phyloP scores from a whole-genome alignment of 2,329 filamentous ascomycete genomes.

The Ophiostoma sp. region DNA sequence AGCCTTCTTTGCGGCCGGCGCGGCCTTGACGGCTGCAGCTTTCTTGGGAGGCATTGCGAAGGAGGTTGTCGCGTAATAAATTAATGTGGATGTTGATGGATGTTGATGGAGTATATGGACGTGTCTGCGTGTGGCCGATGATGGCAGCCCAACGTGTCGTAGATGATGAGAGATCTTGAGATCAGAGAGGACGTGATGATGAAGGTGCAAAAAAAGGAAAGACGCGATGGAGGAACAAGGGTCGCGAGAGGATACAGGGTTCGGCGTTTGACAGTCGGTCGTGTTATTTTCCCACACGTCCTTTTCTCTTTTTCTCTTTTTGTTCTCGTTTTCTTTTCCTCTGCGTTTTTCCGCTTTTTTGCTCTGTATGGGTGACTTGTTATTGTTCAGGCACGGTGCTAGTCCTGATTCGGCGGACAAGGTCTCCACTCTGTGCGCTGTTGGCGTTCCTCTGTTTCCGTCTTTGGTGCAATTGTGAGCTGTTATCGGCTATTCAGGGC shows the following conservation, averaged over 20 bases:
- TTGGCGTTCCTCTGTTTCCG: neutral
- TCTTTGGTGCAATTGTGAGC: neutral
- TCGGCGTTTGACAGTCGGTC: neutral
- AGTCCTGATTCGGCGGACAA: slow-evolving; percentile 1
- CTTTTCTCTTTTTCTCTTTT: neutral
- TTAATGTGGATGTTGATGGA: neutral
- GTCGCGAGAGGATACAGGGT: slow-evolving; percentile 1
- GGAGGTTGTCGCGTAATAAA: neutral
- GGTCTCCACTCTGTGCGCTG: neutral
- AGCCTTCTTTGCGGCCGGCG: slow-evolving; percentile 31
- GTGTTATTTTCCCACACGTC: neutral
- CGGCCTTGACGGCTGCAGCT: slow-evolving; percentile 24
- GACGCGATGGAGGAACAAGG: slow-evolving; percentile 5
- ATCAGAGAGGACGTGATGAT: neutral
- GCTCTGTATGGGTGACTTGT: slow-evolving; percentile 6
- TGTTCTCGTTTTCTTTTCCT: slow-evolving; percentile 10
- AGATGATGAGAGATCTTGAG: neutral
- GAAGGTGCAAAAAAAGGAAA: neutral
- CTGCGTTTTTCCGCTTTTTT: neutral
- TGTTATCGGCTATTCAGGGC: slow-evolving; percentile 10
- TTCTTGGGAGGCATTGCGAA: slow-evolving; percentile 25
- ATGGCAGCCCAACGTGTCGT: neutral
- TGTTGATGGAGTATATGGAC: neutral
- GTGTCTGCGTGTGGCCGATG: neutral
- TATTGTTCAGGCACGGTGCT: neutral